Evolutionary conservation across 495 filamentous ascomycete species (phyloP).

Genomic region (Podospora tetraspora): DNA sequence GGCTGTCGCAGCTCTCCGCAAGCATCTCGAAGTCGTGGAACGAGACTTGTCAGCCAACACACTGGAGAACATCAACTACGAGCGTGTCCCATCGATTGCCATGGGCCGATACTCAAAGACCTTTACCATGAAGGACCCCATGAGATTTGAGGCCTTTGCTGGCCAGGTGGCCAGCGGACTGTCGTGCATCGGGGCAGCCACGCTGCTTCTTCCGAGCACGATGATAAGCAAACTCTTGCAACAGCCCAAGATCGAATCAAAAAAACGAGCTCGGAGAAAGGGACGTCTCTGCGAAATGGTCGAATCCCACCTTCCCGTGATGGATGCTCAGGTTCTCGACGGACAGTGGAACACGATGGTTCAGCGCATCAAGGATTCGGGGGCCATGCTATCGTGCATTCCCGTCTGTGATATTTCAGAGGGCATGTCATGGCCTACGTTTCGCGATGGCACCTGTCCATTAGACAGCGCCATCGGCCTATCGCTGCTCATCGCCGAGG

Average conservation of each 20-base stretch:
- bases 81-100: conserved; percentile 42
- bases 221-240: too few relatives aligned
- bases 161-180: conserved; percentile 32
- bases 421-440: conserved; percentile 33
- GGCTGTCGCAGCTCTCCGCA: conserved; percentile 36
- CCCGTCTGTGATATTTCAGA: conserved; percentile 45
- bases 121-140: conserved; percentile 40
- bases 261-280: not conserved
- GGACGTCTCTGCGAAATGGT: conserved; percentile 9
- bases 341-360: conserved; percentile 47
- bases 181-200: conserved; percentile 39
- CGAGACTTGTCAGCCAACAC: conserved; percentile 34
- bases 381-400: conserved; percentile 38
- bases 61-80: conserved; percentile 41
- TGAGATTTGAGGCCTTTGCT: conserved; percentile 34
- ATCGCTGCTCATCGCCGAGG: conserved; percentile 42
- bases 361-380: conserved; percentile 41
- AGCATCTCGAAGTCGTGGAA: conserved; percentile 43
- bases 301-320: conserved; percentile 1
- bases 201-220: conserved; percentile 27
- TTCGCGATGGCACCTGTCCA: conserved; percentile 38
- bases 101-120: conserved; percentile 42
- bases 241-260: not conserved
- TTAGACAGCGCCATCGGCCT: conserved; percentile 44
- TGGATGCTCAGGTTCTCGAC: conserved; percentile 28